Conservation (phyloP, 495 filamentous ascomycete genomes). For the Neurospora sp. region DNA sequence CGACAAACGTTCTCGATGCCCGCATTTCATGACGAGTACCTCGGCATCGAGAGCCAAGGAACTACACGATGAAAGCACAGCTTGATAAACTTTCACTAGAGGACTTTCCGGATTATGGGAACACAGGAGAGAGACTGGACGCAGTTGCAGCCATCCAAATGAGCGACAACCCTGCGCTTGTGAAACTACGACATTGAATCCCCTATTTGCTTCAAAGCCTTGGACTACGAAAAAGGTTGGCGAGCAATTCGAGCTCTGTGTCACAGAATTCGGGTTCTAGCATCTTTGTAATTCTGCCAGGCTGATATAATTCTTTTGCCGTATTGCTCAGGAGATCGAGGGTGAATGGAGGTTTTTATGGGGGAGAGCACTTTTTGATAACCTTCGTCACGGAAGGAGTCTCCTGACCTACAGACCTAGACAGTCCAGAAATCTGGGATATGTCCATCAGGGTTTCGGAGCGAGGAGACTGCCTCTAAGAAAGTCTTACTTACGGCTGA, state of each 20-base stretch:
- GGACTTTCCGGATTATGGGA: background rate
- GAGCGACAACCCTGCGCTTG: background rate
- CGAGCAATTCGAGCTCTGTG: background rate
- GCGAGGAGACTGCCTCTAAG: background rate
- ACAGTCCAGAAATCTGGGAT: background rate
- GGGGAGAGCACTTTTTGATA: background rate
- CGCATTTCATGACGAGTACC: background rate
- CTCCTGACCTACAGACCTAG: too few relatives aligned
- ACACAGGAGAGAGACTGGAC: background rate
- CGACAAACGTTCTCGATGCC: background rate
- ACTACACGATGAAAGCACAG: background rate
- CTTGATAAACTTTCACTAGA: background rate
- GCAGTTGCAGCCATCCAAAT: background rate
- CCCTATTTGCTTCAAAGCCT: background rate
- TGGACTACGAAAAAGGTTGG: background rate
- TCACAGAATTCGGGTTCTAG: background rate
- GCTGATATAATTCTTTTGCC: background rate
- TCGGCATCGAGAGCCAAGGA: background rate
- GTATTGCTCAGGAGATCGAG: background rate
- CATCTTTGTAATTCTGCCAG: background rate
- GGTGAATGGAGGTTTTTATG: background rate
- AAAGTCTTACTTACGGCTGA: background rate
- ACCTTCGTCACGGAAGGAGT: background rate
- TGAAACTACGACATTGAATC: background rate
- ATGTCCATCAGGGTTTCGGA: background rate